Percentiles rank a stretch among this genome's conserved stretches.
These are phyloP conservation scores for Fusarium globosum DNA, from an alignment of 2,329 filamentous ascomycete species.

Conservation along the genomic window DNA sequence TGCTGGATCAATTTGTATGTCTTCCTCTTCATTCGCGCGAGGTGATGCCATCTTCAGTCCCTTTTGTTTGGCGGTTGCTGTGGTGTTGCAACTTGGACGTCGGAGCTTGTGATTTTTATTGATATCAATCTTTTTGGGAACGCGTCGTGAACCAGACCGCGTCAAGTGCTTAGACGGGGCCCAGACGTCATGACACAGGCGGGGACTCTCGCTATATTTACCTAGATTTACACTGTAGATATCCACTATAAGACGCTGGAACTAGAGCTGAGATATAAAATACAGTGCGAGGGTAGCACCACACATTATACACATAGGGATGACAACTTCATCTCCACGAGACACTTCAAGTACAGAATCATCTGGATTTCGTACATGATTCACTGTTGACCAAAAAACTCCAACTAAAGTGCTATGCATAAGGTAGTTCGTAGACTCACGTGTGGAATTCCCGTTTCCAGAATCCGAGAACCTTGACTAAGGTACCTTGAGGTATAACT, in stretches of 20 bases:
- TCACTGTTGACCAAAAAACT: too few relatives aligned
- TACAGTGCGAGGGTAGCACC: not conserved
- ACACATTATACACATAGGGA: too few relatives aligned
- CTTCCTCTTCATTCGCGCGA: slow-evolving; percentile 41
- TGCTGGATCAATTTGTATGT: slow-evolving; percentile 63
- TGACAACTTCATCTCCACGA: not conserved
- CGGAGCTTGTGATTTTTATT: slow-evolving; percentile 31
- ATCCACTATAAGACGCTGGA: not conserved
- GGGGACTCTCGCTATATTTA: not conserved
- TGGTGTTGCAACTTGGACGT: slow-evolving; percentile 25
- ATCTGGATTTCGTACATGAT: not conserved
- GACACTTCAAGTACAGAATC: not conserved
- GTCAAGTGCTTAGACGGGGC: slow-evolving; percentile 36
- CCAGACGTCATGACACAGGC: slow-evolving; percentile 32
- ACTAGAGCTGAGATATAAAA: not conserved
- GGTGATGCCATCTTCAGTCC: slow-evolving; percentile 46
- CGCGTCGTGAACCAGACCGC: slow-evolving; percentile 42
- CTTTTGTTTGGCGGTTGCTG: slow-evolving; percentile 15
- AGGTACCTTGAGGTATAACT: not conserved
- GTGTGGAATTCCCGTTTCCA: not conserved
- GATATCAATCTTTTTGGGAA: slow-evolving; percentile 34
- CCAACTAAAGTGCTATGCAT: not conserved
- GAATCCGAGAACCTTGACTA: not conserved
- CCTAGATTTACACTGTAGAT: slow-evolving; percentile 7
- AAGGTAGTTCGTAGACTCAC: not conserved